Conservation (phyloP, 768 basidiomycete genomes). For the Leccinum barrowsii region DNA sequence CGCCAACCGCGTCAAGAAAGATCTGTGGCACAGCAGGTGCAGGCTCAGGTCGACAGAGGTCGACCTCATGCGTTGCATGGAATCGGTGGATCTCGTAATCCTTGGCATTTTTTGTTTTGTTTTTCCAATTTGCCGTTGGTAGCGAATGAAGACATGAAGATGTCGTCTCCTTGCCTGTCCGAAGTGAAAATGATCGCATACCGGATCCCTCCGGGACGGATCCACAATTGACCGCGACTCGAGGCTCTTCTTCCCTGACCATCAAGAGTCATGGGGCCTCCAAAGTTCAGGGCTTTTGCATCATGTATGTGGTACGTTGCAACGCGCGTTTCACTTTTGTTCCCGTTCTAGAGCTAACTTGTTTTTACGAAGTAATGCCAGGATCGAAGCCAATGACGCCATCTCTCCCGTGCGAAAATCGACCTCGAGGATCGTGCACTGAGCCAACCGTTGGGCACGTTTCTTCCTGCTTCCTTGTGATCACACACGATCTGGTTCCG, state of each 20-base stretch:
- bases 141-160: neutral
- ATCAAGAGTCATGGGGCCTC: neutral
- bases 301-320: neutral
- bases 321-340: neutral
- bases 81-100: neutral
- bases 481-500: neutral
- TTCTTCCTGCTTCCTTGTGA: neutral
- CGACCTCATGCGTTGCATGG: neutral
- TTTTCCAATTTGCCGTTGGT: neutral
- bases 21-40: neutral
- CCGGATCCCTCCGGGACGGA: neutral
- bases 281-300: neutral
- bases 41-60: neutral
- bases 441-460: neutral
- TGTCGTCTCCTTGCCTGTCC: neutral
- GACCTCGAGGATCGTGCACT: neutral
- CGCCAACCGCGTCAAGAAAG: neutral
- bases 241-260: neutral
- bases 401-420: neutral
- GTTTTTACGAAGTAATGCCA: neutral
- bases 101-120: neutral
- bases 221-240: neutral
- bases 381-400: neutral
- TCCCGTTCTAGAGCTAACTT: neutral
- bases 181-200: neutral